Base-by-base conservation (phyloP, 768 basidiomycete species). In the Podaxis mareebaensis region DNA sequence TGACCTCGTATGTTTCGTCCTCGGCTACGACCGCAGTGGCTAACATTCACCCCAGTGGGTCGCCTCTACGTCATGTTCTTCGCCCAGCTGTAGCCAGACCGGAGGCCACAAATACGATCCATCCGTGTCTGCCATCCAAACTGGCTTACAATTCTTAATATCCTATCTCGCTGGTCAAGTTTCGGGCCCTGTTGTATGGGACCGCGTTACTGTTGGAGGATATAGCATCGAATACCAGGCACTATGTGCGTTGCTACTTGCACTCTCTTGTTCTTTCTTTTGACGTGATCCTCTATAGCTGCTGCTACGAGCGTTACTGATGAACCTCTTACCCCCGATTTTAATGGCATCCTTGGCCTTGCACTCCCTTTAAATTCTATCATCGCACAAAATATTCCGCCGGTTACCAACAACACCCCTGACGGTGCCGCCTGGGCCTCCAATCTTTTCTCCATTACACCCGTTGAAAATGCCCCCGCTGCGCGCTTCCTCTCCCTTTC, bases 301-400 rank as follows among this genome's bases (percentile, higher is more conserved):
- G 87, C 91, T 2, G 91, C 85, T 3, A 71, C 78, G 40, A 66
- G 67, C 42, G 85, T 93, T 53, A 48, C 73, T 1, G 68, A 76
- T 40, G 92, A 93, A 72, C 84, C 84, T 0, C 81, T 93, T 6
- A 74, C 81, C 0, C 68, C 79, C 8, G 66, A 76, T 12, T 93
- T 89, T 71, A 78, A 75, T 63, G 92, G 92, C 28, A 81, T 93
- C 57, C 80, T 93, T 4, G 92, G 91, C 17, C 85, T 93, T 53
- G 89, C 90, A 1, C 85, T 92, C 28, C 89, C 92, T 24, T 74
- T 78, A 52, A 86, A 92, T 74, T 90, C 87, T n/a, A 66, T 87
- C 64, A 93, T 93, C 58, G 80, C 87, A 3, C 56, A 71, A 0
- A 6, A 46, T 1, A 77, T 93, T 24, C 78, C 83, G 0, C 79